phyloP scores from a whole-genome alignment of 2,329 filamentous ascomycete genomes.

The Trichoderma lentiforme region DNA sequence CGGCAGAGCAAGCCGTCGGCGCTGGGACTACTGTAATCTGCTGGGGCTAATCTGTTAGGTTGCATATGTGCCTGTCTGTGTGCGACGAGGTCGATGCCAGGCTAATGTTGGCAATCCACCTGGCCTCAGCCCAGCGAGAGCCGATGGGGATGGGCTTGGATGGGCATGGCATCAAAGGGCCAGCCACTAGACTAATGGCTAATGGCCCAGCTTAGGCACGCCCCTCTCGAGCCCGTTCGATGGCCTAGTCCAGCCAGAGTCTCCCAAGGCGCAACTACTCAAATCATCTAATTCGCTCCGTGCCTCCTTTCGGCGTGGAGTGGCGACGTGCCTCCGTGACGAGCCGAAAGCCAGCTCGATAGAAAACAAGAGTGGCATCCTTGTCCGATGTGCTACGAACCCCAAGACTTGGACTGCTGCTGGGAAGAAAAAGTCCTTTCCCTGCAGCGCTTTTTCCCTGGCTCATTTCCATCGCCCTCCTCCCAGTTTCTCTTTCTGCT shows the following conservation, averaged over 20 bases:
- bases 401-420: background rate
- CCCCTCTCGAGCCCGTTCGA: background rate
- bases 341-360: background rate
- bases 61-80: background rate
- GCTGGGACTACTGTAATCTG: background rate
- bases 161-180: background rate
- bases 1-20: background rate
- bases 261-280: background rate
- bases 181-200: background rate
- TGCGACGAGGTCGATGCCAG: background rate
- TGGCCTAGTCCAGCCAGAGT: background rate
- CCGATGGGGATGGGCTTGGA: background rate
- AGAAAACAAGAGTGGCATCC: background rate
- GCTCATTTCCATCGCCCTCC: background rate
- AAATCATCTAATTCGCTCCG: slow-evolving; percentile 4
- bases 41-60: background rate
- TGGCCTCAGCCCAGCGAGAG: slow-evolving; percentile 8
- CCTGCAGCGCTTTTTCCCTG: background rate
- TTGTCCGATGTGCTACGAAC: background rate
- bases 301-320: background rate
- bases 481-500: slow-evolving; percentile 1
- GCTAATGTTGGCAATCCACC: background rate
- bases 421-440: background rate
- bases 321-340: slow-evolving; percentile 5
- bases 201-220: background rate